Base-by-base conservation (phyloP, 352 stramenopile species). In the Globisporangium viniferum region DNA sequence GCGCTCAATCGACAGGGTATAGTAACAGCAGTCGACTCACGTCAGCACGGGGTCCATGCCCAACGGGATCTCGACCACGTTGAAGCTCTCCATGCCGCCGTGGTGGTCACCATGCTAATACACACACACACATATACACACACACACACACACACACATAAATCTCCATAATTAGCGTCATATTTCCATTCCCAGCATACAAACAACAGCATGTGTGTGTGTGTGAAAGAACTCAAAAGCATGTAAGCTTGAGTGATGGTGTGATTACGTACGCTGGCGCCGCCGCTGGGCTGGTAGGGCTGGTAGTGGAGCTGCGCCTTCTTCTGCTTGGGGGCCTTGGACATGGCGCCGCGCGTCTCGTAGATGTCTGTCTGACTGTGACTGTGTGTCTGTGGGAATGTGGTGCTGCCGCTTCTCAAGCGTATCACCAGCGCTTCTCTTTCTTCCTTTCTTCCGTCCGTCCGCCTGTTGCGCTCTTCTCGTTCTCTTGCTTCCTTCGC, bases 281-380 rank as follows among this genome's bases (percentile, higher is more conserved):
- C 20, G 27, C 39, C 24, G 60, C 44, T 29, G 20, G 78, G 71
- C 76, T 94, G 86, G 76, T 94, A 94, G 12, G 86, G 86, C 76
- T 92, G 84, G 75, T 92, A 94, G 64, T 92, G 86, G 46, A 90
- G 76, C 71, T 89, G 76, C 57, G 66, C 66, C 67, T 89, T 92
- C 71, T 90, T 90, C 56, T 80, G 71, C 71, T 94, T 94, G 39
- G 86, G 86, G 15, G 84, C 86, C 67, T 94, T 94, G 58, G 82
- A 91, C 86, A 94, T 94, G 66, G 53, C 33, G 39, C 22, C 27
- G 9, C 24, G 24, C 10, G 14, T 9, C 9, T 1, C n/a, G 24
- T 20, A 7, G 9, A 10, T 35, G 9, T 54, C 10, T 59, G 5
- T 36, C 33, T 59, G 22, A 31, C 1, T 33, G 22, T 20, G 15